Base-by-base conservation (phyloP, 2,329 filamentous ascomycete species). In the Diplocarpon rosae region DNA sequence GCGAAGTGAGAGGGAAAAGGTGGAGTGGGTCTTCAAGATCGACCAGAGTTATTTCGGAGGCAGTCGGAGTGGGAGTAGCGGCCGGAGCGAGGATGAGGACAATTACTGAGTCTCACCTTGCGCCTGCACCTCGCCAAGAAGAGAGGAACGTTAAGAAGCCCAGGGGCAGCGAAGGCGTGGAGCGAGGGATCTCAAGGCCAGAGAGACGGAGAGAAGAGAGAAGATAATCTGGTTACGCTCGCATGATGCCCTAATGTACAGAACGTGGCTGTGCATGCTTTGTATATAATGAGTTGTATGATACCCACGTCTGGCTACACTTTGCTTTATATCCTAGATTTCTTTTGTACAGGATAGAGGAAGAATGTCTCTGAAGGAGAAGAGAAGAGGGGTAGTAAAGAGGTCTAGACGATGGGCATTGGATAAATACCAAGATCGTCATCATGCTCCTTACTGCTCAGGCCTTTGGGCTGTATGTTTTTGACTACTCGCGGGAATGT, bases 21-120 rank as follows among this genome's bases (percentile, higher is more conserved):
- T 89, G 56, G 92, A 96, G 63, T 98, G 92, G 92, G 95, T 98
- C 56, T 76, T 93, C 64, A 83, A 84, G 59, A 87, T 98, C 56
- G 92, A 98, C 65, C 84, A 95, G 69, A 58, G 55, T 29, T 63
- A 61, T 52, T 62, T 63, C 44, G 58, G 59, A 6, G 50, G 48
- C 27, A 47, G 50, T 15, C 52, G 53, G 10, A 52, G 40, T 29
- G 51, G 46, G 2, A 54, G 45, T 9, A 37, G 40, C 32, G 41
- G 41, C 11, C 48, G 38, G 9, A 47, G 45, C 37, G 53, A 48
- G 38, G 53, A 50, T 9, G 43, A 48, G 36, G 42, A 35, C 27
- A 32, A 42, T 7, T 48, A 27, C 42, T 24, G 20, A 24, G 20
- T 24, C 20, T 31, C 20, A 17, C 13, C 28, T 16, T 24, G 12